Percentiles rank a stretch among this genome's conserved stretches.
Conservation (phyloP, 768 basidiomycete species). For the Xanthoconium purpureum region DNA sequence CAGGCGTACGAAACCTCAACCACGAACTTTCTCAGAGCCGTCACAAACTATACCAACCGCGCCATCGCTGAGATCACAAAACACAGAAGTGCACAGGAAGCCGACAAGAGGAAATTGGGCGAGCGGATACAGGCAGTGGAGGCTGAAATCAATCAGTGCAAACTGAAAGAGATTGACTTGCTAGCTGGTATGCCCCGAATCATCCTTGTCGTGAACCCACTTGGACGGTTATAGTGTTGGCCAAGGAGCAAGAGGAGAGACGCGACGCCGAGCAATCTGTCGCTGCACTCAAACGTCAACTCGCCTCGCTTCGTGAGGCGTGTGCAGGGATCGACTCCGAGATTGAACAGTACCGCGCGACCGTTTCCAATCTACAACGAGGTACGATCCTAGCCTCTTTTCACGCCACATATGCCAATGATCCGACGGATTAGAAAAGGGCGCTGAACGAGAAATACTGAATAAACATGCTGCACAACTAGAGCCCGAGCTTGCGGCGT, state of each 20-base stretch:
- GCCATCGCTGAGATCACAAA: slow-evolving; percentile 69
- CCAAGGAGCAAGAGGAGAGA: slow-evolving; percentile 67
- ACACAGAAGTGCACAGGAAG: slow-evolving; percentile 56
- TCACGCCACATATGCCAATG: background rate
- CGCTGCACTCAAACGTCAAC: slow-evolving; percentile 60
- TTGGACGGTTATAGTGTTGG: slow-evolving; percentile 45
- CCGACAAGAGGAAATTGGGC: slow-evolving; percentile 57
- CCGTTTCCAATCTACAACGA: slow-evolving; percentile 59
- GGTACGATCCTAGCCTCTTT: slow-evolving; percentile 41
- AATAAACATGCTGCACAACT: slow-evolving; percentile 49
- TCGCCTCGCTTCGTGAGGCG: slow-evolving; percentile 60
- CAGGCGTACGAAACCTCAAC: slow-evolving; percentile 63
- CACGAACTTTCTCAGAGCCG: slow-evolving; percentile 68
- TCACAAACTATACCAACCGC: slow-evolving; percentile 68
- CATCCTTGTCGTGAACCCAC: background rate
- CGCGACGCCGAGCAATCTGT: slow-evolving; percentile 66
- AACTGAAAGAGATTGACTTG: slow-evolving; percentile 75
- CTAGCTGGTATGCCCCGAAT: slow-evolving; percentile 55
- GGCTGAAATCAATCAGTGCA: slow-evolving; percentile 69
- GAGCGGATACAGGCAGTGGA: slow-evolving; percentile 67
- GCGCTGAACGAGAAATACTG: slow-evolving; percentile 59
- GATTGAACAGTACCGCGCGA: slow-evolving; percentile 67
- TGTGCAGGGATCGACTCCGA: slow-evolving; percentile 58
- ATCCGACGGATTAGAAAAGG: slow-evolving; percentile 49
- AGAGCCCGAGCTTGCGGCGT: slow-evolving; percentile 52